Conservation (phyloP, 2,329 filamentous ascomycete genomes). For the Alternaria sp. region DNA sequence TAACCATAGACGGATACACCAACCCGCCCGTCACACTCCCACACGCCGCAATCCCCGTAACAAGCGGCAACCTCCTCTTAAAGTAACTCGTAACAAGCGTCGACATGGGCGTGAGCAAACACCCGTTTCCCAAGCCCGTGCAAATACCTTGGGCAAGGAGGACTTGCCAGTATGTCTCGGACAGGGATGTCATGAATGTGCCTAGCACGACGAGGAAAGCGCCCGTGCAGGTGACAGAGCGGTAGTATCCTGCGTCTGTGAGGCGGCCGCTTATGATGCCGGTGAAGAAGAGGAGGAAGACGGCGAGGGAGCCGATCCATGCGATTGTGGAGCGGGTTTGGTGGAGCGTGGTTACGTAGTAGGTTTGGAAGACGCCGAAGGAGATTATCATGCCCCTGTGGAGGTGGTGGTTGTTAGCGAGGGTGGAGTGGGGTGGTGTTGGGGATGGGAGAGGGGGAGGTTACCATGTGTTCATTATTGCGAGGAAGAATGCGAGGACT, state of each 20-base stretch:
- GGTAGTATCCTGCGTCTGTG: slow-evolving; percentile 57
- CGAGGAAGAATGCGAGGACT: neutral
- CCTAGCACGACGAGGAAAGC: slow-evolving; percentile 50
- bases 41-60: slow-evolving; percentile 17
- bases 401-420: neutral
- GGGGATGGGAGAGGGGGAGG: neutral
- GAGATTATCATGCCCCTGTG: slow-evolving; percentile 36
- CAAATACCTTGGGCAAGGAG: slow-evolving; percentile 34
- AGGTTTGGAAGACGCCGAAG: slow-evolving; percentile 39
- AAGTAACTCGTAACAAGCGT: slow-evolving; percentile 1
- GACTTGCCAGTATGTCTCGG: slow-evolving; percentile 51
- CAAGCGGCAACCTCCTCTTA: neutral
- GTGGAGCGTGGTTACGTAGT: slow-evolving; percentile 28
- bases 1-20: slow-evolving; percentile 20
- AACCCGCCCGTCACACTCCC: slow-evolving; percentile 22
- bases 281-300: slow-evolving; percentile 54
- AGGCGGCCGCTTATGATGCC: slow-evolving; percentile 54
- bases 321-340: slow-evolving; percentile 54
- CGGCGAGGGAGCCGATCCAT: slow-evolving; percentile 58
- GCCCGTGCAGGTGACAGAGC: slow-evolving; percentile 46
- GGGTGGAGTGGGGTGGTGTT: neutral
- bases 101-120: neutral
- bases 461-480: neutral
- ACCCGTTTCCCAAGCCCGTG: slow-evolving; percentile 31
- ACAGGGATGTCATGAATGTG: slow-evolving; percentile 57